Conservation (phyloP, 768 basidiomycete species). For the Collybia sp. region DNA sequence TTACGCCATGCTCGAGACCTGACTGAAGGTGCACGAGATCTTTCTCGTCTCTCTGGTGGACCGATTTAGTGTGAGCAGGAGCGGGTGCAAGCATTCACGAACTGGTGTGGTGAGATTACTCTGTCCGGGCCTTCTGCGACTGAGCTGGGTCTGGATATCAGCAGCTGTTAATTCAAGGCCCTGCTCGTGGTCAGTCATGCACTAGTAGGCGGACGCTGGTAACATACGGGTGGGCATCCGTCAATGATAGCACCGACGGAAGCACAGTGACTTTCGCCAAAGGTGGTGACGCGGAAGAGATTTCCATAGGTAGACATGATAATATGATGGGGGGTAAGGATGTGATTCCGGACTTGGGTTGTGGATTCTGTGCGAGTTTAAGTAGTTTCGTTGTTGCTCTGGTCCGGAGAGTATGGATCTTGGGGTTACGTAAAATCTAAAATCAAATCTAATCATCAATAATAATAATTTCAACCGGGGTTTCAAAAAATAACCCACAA, state of each 20-base stretch:
- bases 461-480: too few relatives aligned
- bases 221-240: constrained; percentile 88
- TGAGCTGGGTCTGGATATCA: constrained; percentile 91
- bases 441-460: too few relatives aligned
- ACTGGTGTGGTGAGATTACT: constrained; percentile 96
- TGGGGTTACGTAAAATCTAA: too few relatives aligned
- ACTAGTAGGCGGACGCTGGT: not conserved
- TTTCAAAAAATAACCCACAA: too few relatives aligned
- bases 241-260: constrained; percentile 98
- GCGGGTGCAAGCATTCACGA: constrained; percentile 21
- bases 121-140: constrained; percentile 90
- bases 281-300: constrained; percentile 93
- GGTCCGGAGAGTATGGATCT: not conserved
- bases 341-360: not conserved
- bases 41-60: constrained; percentile 82
- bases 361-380: too few relatives aligned
- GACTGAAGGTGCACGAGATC: constrained; percentile 93
- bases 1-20: constrained; percentile 89
- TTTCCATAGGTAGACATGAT: constrained; percentile 92
- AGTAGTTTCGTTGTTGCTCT: not conserved
- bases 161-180: constrained; percentile 74
- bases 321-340: constrained; percentile 4
- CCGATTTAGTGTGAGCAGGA: constrained; percentile 1
- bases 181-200: constrained; percentile 32
- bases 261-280: constrained; percentile 95